Base-by-base conservation (phyloP, 140 eudicot species). In the Flaveria floridana region DNA sequence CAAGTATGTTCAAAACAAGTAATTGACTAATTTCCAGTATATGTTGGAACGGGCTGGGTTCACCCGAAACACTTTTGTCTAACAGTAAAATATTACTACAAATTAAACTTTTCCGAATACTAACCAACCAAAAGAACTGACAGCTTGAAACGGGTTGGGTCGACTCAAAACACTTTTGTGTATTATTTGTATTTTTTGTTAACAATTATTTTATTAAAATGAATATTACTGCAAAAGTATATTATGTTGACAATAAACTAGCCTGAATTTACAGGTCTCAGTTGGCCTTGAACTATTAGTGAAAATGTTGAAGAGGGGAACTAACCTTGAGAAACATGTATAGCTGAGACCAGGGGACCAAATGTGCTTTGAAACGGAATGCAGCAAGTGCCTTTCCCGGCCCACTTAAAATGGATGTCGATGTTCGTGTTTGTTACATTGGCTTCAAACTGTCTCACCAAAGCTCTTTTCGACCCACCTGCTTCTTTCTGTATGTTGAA, bases 371-470 rank as follows among this genome's bases (percentile, higher is more conserved):
- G 96, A 41, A 73, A 1, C 12, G 96, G 96, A 53, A 89, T 85
- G 84, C 96, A 89, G 64, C 96, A 89, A 52, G 96, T 89, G 25
- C 95, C 95, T 76, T 76, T 88, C 25, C 95, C 95, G 6, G 95
- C 95, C 95, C 95, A 88, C 70, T 69, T 67, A 75, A 89, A 67
- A 85, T 89, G 96, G 70, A 89, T 77, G 81, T 89, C 90, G 52
- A 89, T 71, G 63, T 83, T 63, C 9, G 85, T 76, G 75, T 89
- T 83, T 13, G 90, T 86, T 61, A 89, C 87, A 11, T 87, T 87
- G 20, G 84, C 85, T 63, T 82, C 81, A 65, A 79, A 87, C 14
- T 12, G 48, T 79, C 50, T 89, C 56, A 85, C 75, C 78, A 87
- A 39, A 7, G 92, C 90, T 23, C 70, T 79, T 71, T 81, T 85